Base-by-base conservation (phyloP, 164 flowering plant genomes). In the Cinnamomum micranthum region DNA sequence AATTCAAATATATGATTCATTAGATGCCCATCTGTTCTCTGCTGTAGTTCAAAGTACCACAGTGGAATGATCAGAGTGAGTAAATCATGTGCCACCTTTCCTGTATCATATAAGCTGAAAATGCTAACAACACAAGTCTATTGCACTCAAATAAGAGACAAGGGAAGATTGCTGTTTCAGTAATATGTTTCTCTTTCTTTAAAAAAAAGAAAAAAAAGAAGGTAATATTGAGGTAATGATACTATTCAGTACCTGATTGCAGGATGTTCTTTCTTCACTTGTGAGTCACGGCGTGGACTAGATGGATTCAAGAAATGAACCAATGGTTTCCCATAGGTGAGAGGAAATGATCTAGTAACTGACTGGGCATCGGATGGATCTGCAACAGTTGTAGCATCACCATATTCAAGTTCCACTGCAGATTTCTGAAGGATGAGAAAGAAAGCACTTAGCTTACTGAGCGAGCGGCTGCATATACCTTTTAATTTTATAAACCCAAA, bases 331-430 rank as follows among this genome's bases (percentile, higher is more conserved):
- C 78, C 78, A 62, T 71, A 75, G 4, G 78, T 79, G 19, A 70
- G 60, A 52, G 77, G 80, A 74, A 71, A 78, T 22, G 77, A 78
- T 74, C 74, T 63, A 41, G 50, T 28, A 51, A 79, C 55, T 10
- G 81, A 67, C 1, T 70, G 77, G 10, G 77, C 80, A 75, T 75
- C 81, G 0, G 78, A 66, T 13, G 65, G 69, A 50, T 79, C 78
- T 47, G 75, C 52, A 71, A 63, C 75, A 58, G 69, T 50, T 25
- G 77, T 71, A 6, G 72, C 68, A 20, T 79, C 81, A 55, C 75
- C 81, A 66, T 55, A 71, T 72, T 79, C 81, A 58, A 71, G 73
- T 35, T 60, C 68, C 47, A 75, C 75, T 33, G 20, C 69, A 50
- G 23, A 33, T 70, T 71, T 74, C 80, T 78, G 70, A 10, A 15